Evolutionary conservation across 2,329 filamentous ascomycete genomes (phyloP).

Genomic region (Monosporascus sp.): DNA sequence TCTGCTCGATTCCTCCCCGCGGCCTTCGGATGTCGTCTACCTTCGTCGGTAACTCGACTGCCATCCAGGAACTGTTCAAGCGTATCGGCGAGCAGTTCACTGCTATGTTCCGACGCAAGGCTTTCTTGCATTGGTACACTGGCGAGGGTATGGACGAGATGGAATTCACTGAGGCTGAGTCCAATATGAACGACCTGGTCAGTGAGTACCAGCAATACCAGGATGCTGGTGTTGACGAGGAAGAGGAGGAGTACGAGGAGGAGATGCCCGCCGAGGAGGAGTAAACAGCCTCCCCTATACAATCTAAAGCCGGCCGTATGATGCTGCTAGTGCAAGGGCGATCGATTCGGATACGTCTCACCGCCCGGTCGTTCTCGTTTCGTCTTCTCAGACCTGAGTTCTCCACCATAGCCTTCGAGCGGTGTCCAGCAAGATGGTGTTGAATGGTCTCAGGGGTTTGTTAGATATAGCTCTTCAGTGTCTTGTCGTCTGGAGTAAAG

Average conservation of each 20-base stretch:
- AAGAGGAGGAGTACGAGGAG: slow-evolving; percentile 92
- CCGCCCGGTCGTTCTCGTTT: slow-evolving; percentile 13
- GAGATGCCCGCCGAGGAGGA: slow-evolving; percentile 73
- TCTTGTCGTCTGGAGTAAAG: slow-evolving; percentile 17
- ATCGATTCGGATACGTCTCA: slow-evolving; percentile 11
- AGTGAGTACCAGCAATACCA: slow-evolving; percentile 99
- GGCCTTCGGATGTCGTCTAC: slow-evolving; percentile 99
- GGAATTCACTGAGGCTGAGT: slow-evolving; percentile 99
- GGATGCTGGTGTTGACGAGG: slow-evolving; percentile 95
- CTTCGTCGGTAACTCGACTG: slow-evolving; percentile 98
- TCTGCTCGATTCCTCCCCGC: slow-evolving; percentile 96
- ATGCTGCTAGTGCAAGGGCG: slow-evolving; percentile 9
- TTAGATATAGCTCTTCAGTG: slow-evolving; percentile 29
- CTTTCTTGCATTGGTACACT: slow-evolving; percentile 99
- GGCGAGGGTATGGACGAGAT: slow-evolving; percentile 99
- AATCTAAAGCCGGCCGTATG: slow-evolving; percentile 10
- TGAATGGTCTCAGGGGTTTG: slow-evolving; percentile 19
- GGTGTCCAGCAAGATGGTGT: slow-evolving; percentile 19
- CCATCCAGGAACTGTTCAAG: slow-evolving; percentile 99
- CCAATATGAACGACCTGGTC: slow-evolving; percentile 99
- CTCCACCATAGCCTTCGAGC: slow-evolving; percentile 19
- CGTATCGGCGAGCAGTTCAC: slow-evolving; percentile 99
- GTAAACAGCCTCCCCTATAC: slow-evolving; percentile 26
- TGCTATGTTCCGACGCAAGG: slow-evolving; percentile 99
- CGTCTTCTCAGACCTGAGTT: slow-evolving; percentile 19